Percentiles rank a stretch among this genome's conserved stretches.
phyloP scores from a whole-genome alignment of 2,329 filamentous ascomycete species.

The Mycosphaerella sp. region DNA sequence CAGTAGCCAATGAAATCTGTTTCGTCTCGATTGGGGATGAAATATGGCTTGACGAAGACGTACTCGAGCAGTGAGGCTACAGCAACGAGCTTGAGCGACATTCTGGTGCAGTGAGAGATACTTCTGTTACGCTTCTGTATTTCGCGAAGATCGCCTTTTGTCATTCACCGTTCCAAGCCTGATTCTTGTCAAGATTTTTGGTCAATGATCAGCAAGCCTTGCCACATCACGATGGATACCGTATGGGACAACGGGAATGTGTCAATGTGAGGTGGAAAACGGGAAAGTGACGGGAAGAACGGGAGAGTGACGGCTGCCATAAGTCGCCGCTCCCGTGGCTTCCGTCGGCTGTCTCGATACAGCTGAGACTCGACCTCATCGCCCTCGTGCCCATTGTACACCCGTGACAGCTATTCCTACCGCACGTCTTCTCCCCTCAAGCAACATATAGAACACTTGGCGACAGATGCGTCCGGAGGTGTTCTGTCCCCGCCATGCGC shows the following conservation, averaged over 20 bases:
- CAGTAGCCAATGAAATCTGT: conserved; percentile 20
- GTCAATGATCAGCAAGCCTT: too few relatives aligned
- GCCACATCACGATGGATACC: too few relatives aligned
- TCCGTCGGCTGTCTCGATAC: too few relatives aligned
- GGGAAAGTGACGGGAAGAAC: too few relatives aligned
- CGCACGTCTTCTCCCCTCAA: background rate
- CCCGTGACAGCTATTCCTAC: background rate
- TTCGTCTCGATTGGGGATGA: conserved; percentile 9
- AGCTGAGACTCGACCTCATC: too few relatives aligned
- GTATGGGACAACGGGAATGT: too few relatives aligned
- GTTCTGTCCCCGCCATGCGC: conserved; percentile 34
- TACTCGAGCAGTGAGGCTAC: conserved; percentile 17
- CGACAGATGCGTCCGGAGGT: conserved; percentile 15
- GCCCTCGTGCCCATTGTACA: too few relatives aligned
- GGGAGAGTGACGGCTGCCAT: too few relatives aligned
- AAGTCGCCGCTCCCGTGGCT: too few relatives aligned
- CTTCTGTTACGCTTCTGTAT: background rate
- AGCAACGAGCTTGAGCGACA: conserved; percentile 15
- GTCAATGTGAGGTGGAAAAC: too few relatives aligned
- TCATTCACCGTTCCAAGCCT: too few relatives aligned
- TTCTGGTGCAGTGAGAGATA: background rate
- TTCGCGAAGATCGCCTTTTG: background rate
- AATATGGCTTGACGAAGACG: conserved; percentile 17
- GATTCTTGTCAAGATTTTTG: too few relatives aligned
- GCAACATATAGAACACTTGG: background rate